Evolutionary conservation across 148 eudicot genomes (phyloP).

Genomic region (Oxyria digyna): DNA sequence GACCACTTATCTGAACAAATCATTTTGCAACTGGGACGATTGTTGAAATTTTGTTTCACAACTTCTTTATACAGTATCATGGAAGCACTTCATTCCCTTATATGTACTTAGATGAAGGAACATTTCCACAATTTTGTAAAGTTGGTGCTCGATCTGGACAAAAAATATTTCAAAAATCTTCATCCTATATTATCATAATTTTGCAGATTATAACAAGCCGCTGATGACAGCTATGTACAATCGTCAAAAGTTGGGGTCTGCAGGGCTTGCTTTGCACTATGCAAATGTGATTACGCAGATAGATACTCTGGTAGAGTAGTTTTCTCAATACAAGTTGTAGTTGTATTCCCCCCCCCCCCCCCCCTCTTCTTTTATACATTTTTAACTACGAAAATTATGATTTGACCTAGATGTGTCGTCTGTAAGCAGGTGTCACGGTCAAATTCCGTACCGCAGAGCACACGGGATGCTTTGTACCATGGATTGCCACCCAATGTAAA

Average conservation of each 20-base stretch:
- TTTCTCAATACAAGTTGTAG: neutral
- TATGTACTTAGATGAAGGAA: neutral
- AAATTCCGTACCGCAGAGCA: slow-evolving; percentile 75
- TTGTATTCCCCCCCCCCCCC: too few species aligned
- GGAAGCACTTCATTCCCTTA: neutral
- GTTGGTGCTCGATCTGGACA: neutral
- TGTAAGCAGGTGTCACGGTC: slow-evolving; percentile 74
- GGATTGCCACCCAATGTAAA: slow-evolving; percentile 84
- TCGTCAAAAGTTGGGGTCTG: slow-evolving; percentile 65
- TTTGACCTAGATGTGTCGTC: neutral
- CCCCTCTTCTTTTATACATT: too few species aligned
- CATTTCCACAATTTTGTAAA: neutral
- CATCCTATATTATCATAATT: neutral
- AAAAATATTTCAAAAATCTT: neutral
- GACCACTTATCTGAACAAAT: neutral
- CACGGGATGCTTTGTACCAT: slow-evolving; percentile 85
- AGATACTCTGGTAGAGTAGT: slow-evolving; percentile 57
- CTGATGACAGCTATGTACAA: slow-evolving; percentile 29
- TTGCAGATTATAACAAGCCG: slow-evolving; percentile 55
- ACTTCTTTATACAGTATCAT: neutral
- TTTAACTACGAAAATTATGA: too few species aligned
- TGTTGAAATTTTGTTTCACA: neutral
- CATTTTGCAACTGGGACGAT: neutral
- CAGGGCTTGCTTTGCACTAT: slow-evolving; percentile 93
- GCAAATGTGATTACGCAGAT: slow-evolving; percentile 88